Evolutionary conservation across 495 filamentous ascomycete genomes (phyloP).

Genomic region (Hypoxylon rickii): DNA sequence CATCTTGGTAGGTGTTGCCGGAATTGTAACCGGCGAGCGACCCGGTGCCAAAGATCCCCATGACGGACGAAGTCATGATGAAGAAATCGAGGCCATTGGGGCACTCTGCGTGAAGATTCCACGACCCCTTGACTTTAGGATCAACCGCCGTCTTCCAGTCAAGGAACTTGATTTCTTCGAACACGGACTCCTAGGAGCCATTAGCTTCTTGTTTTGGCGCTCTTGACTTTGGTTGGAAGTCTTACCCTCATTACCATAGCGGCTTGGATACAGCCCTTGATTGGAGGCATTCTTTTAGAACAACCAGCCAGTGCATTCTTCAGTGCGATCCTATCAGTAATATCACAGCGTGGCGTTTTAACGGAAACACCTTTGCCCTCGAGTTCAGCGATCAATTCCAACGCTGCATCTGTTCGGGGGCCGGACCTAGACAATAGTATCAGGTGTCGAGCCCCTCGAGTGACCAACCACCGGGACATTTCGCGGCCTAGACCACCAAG

Average conservation of each 20-base stretch:
- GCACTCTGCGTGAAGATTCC: conserved; percentile 53
- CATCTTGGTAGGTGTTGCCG: conserved; percentile 60
- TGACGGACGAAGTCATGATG: conserved; percentile 56
- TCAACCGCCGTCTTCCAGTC: conserved; percentile 43
- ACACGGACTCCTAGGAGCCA: conserved; percentile 39
- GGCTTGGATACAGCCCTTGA: conserved; percentile 54
- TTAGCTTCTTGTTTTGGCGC: background rate
- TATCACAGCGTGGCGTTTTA: background rate
- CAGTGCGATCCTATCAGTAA: background rate
- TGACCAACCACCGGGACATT: conserved; percentile 45
- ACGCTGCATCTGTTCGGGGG: background rate
- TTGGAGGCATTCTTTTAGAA: conserved; percentile 43
- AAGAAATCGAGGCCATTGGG: conserved; percentile 60
- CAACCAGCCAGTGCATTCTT: conserved; percentile 16
- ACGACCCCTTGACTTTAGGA: conserved; percentile 50
- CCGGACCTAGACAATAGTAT: conserved; percentile 31
- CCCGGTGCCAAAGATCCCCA: conserved; percentile 52
- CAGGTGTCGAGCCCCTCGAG: conserved; percentile 31
- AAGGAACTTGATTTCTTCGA: conserved; percentile 50
- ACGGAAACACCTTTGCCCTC: background rate
- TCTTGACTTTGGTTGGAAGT: background rate
- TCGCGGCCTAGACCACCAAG: conserved; percentile 35
- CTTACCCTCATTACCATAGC: conserved; percentile 42
- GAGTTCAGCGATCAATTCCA: background rate
- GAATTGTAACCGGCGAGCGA: conserved; percentile 61